These are phyloP conservation scores for Phalaenopsis hybrid DNA, from an alignment of 116 monocot genomes.

Conservation along the genomic window DNA sequence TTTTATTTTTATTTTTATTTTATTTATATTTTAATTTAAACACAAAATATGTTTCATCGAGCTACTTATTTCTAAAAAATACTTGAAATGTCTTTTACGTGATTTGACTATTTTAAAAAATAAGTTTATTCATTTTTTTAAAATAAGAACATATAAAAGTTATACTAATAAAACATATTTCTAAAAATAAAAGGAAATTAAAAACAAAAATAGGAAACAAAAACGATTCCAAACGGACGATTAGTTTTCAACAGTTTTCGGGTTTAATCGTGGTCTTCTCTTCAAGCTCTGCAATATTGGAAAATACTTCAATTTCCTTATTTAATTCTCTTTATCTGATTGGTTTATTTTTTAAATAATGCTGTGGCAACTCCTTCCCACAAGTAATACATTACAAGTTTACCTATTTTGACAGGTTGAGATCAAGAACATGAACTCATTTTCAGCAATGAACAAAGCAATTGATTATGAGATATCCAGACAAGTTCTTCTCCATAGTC, in stretches of 20 bases:
- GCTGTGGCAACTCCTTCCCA: neutral
- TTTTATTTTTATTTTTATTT: no score
- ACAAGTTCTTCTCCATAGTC: constrained; percentile 64
- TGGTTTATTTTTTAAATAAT: neutral
- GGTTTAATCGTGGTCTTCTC: neutral
- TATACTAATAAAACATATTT: no score
- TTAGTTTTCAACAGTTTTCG: neutral
- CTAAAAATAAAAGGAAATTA: no score
- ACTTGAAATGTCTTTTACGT: no score
- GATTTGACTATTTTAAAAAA: no score
- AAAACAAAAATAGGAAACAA: no score
- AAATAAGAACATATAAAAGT: no score
- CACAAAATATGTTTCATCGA: neutral
- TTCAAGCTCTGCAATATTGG: neutral
- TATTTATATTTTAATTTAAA: no score
- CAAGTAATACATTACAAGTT: neutral
- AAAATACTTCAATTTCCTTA: neutral
- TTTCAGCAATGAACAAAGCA: constrained; percentile 92
- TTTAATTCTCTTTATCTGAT: neutral
- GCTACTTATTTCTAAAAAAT: no score
- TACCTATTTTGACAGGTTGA: constrained; percentile 64
- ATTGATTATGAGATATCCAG: constrained; percentile 97
- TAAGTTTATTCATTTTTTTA: no score
- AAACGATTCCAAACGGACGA: no score
- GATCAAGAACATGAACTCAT: constrained; percentile 99